Evolutionary conservation across 2,329 filamentous ascomycete genomes (phyloP), one percentile per base, ranked within the genome.

Genomic region (Neonectria punicea): DNA sequence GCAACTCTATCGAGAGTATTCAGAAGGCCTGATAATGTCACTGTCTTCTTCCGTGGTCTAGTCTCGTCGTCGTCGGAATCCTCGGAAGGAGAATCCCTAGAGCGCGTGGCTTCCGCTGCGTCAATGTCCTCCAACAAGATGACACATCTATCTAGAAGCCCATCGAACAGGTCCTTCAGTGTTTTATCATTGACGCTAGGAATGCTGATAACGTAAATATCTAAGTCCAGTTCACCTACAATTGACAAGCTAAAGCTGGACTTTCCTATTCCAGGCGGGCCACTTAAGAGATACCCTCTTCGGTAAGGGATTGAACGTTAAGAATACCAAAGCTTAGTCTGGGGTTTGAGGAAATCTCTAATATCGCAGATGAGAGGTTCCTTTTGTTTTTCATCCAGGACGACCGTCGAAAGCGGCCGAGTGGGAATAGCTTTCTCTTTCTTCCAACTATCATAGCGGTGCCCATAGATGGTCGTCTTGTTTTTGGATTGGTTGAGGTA

Each of bases 51-150:
- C 53, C 50, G 8, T 50, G 54, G 10, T 50, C 60, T 58, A 14
- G 20, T 43, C 30, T 65, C 62, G 14, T 34, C 49, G 39, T 56
- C 65, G 22, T 63, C 61, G 28, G 46, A 63, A n/a, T 69, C 65
- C 14, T 68, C 56, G 11, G 59, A 18, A 56, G 56, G 22, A 47
- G 41, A 60, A 30, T 65, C 57, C 53, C 67, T 65, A 64, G 66
- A 63, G 30, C 58, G 54, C 5, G 32, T 41, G n/a, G 59, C 65
- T 32, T 68, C 60, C 11, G 65, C 68, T 34, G 76, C 76, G 58
- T 83, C 77, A 41, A 79, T 79, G 58, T 82, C 80, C 64, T 82
- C 78, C 16, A 82, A 67, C 3, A 82, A 73, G 14, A 82, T 74
- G 20, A 82, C 67, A 61, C 75, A 82, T 53, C 75, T 75, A 5